Evolutionary conservation across 164 flowering plant species (phyloP).

Genomic region (Kalanchoe fedtschenkoi): DNA sequence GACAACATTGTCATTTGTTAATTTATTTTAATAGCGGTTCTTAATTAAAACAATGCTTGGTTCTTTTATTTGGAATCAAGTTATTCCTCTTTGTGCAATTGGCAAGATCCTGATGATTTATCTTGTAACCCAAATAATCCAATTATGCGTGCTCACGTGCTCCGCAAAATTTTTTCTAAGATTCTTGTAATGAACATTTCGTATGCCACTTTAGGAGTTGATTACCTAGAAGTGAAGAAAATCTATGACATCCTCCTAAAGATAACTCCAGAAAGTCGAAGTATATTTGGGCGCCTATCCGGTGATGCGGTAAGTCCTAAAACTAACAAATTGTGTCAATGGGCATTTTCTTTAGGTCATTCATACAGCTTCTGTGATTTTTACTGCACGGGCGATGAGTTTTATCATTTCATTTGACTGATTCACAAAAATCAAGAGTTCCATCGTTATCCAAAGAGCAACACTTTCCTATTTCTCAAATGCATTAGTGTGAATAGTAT

Average conservation of each 20-base stretch:
- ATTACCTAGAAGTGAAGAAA: slow-evolving; percentile 73
- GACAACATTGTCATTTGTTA: background rate
- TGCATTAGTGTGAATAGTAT: background rate
- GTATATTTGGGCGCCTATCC: slow-evolving; percentile 87
- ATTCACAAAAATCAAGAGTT: background rate
- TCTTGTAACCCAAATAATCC: too few relatives aligned
- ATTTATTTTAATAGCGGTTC: background rate
- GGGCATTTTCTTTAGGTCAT: background rate
- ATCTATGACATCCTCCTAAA: slow-evolving; percentile 68
- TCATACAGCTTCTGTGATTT: background rate
- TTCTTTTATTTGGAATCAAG: too few relatives aligned
- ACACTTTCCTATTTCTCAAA: background rate
- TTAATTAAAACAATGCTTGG: too few relatives aligned
- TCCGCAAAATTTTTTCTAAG: background rate
- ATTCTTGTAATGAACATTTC: background rate
- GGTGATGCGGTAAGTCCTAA: slow-evolving; percentile 80
- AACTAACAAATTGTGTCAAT: background rate
- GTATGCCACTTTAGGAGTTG: slow-evolving; percentile 43
- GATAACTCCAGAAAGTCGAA: slow-evolving; percentile 78
- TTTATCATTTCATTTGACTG: background rate
- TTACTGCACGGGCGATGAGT: background rate
- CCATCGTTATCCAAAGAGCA: background rate
- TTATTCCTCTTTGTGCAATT: too few relatives aligned
- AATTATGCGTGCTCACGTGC: too few relatives aligned
- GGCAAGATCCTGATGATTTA: too few relatives aligned